Evolutionary conservation across 441 rosid genomes (phyloP).

Genomic region (Brassica balearica): DNA sequence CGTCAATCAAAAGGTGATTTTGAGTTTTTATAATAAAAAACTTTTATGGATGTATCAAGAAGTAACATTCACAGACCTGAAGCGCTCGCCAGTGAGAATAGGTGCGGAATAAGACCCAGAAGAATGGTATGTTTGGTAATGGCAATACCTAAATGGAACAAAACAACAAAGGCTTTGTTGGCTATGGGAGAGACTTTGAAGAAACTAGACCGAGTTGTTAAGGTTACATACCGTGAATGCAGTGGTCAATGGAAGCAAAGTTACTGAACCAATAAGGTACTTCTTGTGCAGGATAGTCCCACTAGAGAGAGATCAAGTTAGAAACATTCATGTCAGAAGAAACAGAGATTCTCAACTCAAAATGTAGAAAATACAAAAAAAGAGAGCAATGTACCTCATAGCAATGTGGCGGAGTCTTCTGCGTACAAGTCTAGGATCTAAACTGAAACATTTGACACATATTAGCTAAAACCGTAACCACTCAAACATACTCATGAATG

Average conservation of each 20-base stretch:
- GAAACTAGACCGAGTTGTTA: neutral
- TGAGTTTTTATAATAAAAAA: constrained; percentile 16
- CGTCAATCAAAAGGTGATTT: neutral
- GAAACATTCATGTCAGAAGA: constrained; percentile 20
- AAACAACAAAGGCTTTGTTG: constrained; percentile 13
- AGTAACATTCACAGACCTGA: constrained; percentile 57
- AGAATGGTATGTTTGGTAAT: constrained; percentile 88
- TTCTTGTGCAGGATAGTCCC: constrained; percentile 82
- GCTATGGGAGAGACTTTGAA: constrained; percentile 5
- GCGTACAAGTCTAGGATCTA: constrained; percentile 77
- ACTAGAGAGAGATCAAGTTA: constrained; percentile 53
- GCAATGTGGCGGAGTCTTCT: constrained; percentile 85
- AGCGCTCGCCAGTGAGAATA: constrained; percentile 96
- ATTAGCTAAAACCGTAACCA: constrained; percentile 27
- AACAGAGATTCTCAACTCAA: neutral
- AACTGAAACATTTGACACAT: constrained; percentile 57
- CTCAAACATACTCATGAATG: neutral
- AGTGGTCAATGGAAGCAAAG: constrained; percentile 84
- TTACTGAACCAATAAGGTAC: constrained; percentile 74
- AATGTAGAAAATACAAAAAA: neutral
- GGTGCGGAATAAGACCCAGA: constrained; percentile 88
- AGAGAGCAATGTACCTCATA: constrained; percentile 55
- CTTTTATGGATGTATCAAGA: neutral
- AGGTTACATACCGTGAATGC: constrained; percentile 69
- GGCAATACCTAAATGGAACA: constrained; percentile 71